phyloP scores from a whole-genome alignment of 2,329 filamentous ascomycete species.

The Colletotrichum lentis region DNA sequence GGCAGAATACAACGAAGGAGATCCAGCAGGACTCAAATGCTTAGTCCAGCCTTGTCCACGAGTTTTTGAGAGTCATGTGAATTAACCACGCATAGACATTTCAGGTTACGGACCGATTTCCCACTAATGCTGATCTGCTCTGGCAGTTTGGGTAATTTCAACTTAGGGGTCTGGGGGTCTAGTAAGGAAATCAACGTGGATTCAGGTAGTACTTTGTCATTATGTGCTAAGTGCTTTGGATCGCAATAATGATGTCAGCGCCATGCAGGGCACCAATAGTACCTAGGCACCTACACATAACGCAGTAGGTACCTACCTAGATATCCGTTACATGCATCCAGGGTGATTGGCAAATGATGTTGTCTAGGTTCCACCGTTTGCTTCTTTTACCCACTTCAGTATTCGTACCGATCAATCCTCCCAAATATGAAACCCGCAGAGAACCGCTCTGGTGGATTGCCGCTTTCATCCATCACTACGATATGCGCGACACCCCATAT shows the following conservation, averaged over 20 bases:
- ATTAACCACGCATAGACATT: neutral
- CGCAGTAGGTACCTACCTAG: too few species aligned
- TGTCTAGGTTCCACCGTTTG: too few species aligned
- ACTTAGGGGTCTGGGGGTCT: neutral
- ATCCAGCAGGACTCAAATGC: neutral
- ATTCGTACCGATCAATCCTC: neutral
- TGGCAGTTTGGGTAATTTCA: too few species aligned
- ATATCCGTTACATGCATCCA: too few species aligned
- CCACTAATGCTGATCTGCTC: too few species aligned
- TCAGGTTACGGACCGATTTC: neutral
- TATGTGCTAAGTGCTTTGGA: neutral
- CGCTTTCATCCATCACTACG: neutral
- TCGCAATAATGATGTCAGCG: constrained; percentile 27
- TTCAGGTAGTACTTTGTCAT: neutral
- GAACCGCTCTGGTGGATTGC: neutral
- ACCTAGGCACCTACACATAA: too few species aligned
- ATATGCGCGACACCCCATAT: neutral
- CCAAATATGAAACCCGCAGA: neutral
- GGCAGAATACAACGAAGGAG: neutral
- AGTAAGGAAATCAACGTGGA: neutral
- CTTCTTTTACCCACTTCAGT: neutral
- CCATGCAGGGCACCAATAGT: neutral
- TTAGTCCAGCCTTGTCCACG: too few species aligned
- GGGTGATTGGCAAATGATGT: neutral
- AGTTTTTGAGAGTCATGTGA: too few species aligned